Evolutionary conservation across 805 yeast genomes (phyloP).

Genomic region (Wickerhamomyces bovis): DNA sequence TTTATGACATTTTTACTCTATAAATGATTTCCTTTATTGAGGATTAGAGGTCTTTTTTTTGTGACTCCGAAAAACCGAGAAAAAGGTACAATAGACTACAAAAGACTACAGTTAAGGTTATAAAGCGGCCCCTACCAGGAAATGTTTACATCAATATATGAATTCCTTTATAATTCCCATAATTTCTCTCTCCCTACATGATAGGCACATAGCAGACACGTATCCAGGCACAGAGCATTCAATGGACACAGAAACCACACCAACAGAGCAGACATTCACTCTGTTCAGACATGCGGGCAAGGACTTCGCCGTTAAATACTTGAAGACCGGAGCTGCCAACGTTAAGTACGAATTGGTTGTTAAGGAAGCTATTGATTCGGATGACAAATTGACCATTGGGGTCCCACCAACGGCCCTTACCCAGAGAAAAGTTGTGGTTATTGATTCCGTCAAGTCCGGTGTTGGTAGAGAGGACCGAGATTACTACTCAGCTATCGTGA

Average conservation of each 20-base stretch:
- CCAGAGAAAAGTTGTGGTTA: constrained; percentile 15
- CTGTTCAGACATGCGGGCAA: background rate
- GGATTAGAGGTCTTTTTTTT: no score
- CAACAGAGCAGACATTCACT: background rate
- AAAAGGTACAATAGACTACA: no score
- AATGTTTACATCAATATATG: no score
- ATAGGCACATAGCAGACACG: no score
- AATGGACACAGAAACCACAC: background rate
- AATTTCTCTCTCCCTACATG: no score
- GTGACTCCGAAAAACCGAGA: no score
- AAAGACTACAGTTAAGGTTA: no score
- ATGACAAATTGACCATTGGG: background rate
- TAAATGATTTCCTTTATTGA: no score
- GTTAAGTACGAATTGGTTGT: background rate
- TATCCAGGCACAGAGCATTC: background rate
- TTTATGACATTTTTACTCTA: no score
- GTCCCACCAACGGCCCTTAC: background rate
- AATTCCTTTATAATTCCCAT: no score
- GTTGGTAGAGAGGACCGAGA: constrained; percentile 30
- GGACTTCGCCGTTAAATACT: background rate
- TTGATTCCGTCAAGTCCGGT: constrained; percentile 34
- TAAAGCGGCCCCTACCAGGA: no score
- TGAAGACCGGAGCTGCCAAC: background rate
- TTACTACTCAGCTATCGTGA: constrained; percentile 36
- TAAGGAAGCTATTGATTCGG: background rate